Evolutionary conservation across 352 stramenopile species (phyloP), one percentile per base, ranked within the genome.

Genomic region (Phytopythium kandeliae): DNA sequence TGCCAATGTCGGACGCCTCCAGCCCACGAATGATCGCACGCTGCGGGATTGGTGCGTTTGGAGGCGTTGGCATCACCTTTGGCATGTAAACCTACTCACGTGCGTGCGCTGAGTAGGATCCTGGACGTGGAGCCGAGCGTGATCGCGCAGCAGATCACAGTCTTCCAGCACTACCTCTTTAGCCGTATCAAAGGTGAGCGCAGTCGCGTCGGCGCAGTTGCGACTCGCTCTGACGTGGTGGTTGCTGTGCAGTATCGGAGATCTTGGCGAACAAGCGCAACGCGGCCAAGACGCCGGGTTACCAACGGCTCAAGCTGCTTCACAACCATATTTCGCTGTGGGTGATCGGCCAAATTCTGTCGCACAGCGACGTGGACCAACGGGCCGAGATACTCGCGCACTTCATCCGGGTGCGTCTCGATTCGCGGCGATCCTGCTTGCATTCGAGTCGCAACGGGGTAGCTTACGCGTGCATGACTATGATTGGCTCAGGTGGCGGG

Each of bases 311-410:
- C 16, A 83, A 83, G 16, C 52, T 92, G 42, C 62, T 95, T 22
- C 85, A 95, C 52, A 95, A 95, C 59, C 80, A 92, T 40, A 85
- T 91, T 33, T 93, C 85, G 4, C 65, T 88, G 40, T 95, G 85
- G 85, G 81, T 93, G 15, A 82, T 92, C 26, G 86, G 76, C 30
- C 82, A 92, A 48, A 89, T 95, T 55, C 53, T 95, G 16, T 63
- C 69, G 30, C 67, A 76, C 48, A 75, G 86, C 40, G 85, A 95
- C 38, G 69, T 87, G 13, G 82, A 93, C 28, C 78, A 93, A 51
- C 79, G 82, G 35, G 85, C 80, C 8, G 77, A 90, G 44, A 78
- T 92, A 13, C 65, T 95, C 7, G 74, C 78, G 2, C 87, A 92
- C 62, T 93, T 92, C 59, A 88, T 95, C 65, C 78, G 83, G 65